Percentiles rank a stretch among this genome's conserved stretches.
phyloP scores from a whole-genome alignment of 2,329 filamentous ascomycete species.

The Cercospora citrullina region DNA sequence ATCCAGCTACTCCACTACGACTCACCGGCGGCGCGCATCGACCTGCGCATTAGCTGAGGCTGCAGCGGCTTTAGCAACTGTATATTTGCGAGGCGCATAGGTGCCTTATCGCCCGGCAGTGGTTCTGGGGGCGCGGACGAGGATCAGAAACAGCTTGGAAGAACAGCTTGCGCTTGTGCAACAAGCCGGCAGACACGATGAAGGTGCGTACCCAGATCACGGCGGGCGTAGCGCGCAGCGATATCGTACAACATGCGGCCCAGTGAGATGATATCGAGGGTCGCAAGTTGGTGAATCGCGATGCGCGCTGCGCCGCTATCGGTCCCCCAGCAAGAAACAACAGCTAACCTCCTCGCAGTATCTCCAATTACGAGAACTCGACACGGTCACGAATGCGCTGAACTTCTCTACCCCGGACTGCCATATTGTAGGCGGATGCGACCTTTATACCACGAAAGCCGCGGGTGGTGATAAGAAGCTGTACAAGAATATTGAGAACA shows the following conservation, averaged over 20 bases:
- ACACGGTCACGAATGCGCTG: slow-evolving; percentile 85
- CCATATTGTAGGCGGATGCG: slow-evolving; percentile 88
- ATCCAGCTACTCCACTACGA: slow-evolving; percentile 10
- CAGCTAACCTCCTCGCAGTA: slow-evolving; percentile 60
- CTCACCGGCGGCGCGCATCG: not conserved
- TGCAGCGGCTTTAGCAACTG: not conserved
- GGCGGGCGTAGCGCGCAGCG: slow-evolving; percentile 11
- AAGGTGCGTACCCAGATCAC: slow-evolving; percentile 31
- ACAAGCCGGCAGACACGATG: slow-evolving; percentile 26
- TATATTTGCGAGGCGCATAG: not conserved
- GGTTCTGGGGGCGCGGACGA: not conserved
- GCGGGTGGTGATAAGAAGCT: slow-evolving; percentile 95
- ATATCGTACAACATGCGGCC: slow-evolving; percentile 8
- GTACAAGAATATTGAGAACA: slow-evolving; percentile 91
- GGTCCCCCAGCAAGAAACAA: not conserved
- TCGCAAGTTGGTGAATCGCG: slow-evolving; percentile 1
- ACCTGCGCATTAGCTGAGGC: not conserved
- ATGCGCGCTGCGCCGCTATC: not conserved
- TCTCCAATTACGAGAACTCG: slow-evolving; percentile 84
- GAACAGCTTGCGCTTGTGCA: slow-evolving; percentile 11
- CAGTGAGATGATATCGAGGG: slow-evolving; percentile 28
- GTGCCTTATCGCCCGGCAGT: not conserved
- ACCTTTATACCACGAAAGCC: slow-evolving; percentile 96
- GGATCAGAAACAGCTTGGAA: not conserved
- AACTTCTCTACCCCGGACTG: slow-evolving; percentile 95